Base-by-base conservation (phyloP, 2,329 filamentous ascomycete species). In the Cercospora zeina region DNA sequence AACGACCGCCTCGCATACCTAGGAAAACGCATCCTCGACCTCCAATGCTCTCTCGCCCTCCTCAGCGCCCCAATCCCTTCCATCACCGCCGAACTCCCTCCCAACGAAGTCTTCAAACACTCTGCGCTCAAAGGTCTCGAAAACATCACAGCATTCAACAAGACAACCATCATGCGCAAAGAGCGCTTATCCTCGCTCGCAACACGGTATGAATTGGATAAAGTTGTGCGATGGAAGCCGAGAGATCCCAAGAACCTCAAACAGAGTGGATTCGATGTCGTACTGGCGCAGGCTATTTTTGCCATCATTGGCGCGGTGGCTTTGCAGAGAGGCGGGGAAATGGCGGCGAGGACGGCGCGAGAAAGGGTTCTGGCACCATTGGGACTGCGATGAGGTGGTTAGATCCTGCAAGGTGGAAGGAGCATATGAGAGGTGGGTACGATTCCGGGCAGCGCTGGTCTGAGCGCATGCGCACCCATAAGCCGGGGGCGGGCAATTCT, bases 1-100 rank as follows among this genome's bases (percentile, higher is more conserved):
- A 99, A 99, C 76, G 93, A 97, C 72, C 86, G 91, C 65, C 80
- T 99, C 76, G 90, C 92, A n/a, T 92, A 90, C 73, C 80, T 96
- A 58, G 93, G 87, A 62, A 86, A 86, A 75, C 81, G 85, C 42
- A 83, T 88, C 69, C 78, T 87, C 53, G 81, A 86, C 71, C 77
- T 89, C 49, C 87, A 90, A 73, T 81, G 83, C 62, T 88, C 86
- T 58, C 78, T 91, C 37, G 82, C 82, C 27, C 79, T 89, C 30
- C 76, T 88, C 33, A 80, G 81, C 67, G 77, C 76, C 27, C 76
- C 81, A 2, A 14, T 54, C 2, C 45, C 65, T 0, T 56, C 64
- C 1, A 31, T 24, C 16, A 67, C 67, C 61, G 49, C 62, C 21
- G 19, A 50, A 4, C 61, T 66, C 9, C 66, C 62, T 49, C 16